Evolutionary conservation across 441 rosid species (phyloP), one percentile per base, ranked within the genome.

Genomic region (Populus hybrid): DNA sequence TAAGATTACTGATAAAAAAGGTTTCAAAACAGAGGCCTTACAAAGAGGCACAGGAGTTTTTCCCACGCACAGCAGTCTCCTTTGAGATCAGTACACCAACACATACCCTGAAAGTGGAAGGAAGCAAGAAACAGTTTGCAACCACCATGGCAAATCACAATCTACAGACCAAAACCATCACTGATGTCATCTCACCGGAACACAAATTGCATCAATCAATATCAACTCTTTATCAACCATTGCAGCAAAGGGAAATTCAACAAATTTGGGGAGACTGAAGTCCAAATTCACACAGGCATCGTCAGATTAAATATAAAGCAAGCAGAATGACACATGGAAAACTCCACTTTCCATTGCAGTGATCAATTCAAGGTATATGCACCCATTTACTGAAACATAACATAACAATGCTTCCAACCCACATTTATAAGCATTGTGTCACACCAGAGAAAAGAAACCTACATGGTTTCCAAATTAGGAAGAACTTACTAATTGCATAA

Each of bases 11-110:
- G 80, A 75, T 68, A 68, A 79, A 74, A 79, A 30, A 30, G 6
- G 46, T 65, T 79, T 67, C 70, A 76, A 82, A 82, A 79, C 78
- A 82, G 78, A 73, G 85, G 81, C 77, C 85, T 86, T 82, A 81
- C 79, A 79, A 73, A 85, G 84, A 82, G 81, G 78, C 82, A 76
- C 75, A 78, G 79, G 78, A 83, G 81, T 74, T 76, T 77, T 59
- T 78, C 79, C 81, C 74, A 35, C 50, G 2, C 69, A 79, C 75
- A 73, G 81, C 82, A 82, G 79, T 82, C 79, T 82, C 85, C 81
- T 83, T 83, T 34, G 84, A 83, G 84, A 79, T 67, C 74, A 35
- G 74, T 59, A 72, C 73, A 83, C 82, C 79, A 69, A 75, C 80
- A 76, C 53, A 73, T 68, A 71, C 74, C 67, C 79, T 75, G 83